Base-by-base conservation (phyloP, 2,329 filamentous ascomycete species). In the Paraphaeosphaeria minitans region DNA sequence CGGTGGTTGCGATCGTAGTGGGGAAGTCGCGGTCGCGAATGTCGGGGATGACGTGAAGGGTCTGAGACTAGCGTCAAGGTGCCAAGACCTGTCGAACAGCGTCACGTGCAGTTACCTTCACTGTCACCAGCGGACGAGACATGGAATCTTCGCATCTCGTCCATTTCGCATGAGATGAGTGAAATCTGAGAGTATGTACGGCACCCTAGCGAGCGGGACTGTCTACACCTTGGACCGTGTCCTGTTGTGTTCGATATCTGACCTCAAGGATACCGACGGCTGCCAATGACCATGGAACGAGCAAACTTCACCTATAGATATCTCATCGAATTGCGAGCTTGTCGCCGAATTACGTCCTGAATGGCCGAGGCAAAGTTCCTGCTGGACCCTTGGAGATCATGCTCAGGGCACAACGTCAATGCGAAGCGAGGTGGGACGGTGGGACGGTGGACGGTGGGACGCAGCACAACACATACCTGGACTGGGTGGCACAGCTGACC, bases 1-100 rank as follows among this genome's bases (percentile, higher is more conserved):
- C 60, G 58, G 56, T 59, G 61, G 55, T 53, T 57, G 56, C 56
- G 39, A 41, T 45, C 16, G 50, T 35, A 50, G 55, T 49, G 43
- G 49, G 56, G 56, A 37, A 58, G 56, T 58, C 50, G 56, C 56
- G 35, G 14, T 27, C 33, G 48, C 47, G 47, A 9, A 48, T 2
- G 24, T 19, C n/a, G 14, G 39, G 35, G 47, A 56, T 51, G 48
- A 51, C 42, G 41, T 55, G 24, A 45, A 56, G 29, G 54, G 43
- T 46, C 31, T 51, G 46, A 51, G 54, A 21, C 35, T 51, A 49
- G 54, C 47, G 35, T 31, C n/a, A 31, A 22, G n/a, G n/a, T 9
- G n/a, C 43, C 16, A 31, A 37, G 19, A 4, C 27, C 21, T n/a
- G n/a, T n/a, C n/a, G 31, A 41, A 31, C 43, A 27, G 14, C 4